phyloP scores from a whole-genome alignment of 306 rosid species.

The Abrus precatorius region DNA sequence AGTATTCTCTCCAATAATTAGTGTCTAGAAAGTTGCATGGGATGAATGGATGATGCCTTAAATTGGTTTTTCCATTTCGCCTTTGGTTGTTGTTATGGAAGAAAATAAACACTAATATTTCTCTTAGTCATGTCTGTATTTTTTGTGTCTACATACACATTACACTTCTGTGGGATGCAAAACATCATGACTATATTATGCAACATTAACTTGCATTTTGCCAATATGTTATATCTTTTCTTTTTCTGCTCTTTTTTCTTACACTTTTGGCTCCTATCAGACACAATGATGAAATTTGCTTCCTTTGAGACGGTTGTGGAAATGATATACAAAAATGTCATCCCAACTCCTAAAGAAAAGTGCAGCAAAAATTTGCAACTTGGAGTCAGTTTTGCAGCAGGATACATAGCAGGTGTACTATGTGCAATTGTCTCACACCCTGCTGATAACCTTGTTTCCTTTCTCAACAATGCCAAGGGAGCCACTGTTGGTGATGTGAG shows the following conservation, averaged over 20 bases:
- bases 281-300: slow-evolving; percentile 91
- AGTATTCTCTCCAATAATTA: background rate
- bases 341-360: slow-evolving; percentile 70
- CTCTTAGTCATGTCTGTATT: background rate
- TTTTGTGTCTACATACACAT: slow-evolving; percentile 4
- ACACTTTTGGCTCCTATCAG: slow-evolving; percentile 47
- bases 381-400: slow-evolving; percentile 79
- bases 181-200: background rate
- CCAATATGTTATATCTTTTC: background rate
- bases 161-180: background rate
- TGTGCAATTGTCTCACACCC: slow-evolving; percentile 84
- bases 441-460: slow-evolving; percentile 86
- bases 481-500: slow-evolving; percentile 83
- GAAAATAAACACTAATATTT: background rate
- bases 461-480: slow-evolving; percentile 85
- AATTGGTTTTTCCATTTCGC: background rate
- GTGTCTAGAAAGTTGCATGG: background rate
- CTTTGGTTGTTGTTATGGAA: background rate
- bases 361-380: slow-evolving; percentile 76
- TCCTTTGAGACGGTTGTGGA: slow-evolving; percentile 76
- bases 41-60: background rate
- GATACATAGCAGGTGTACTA: slow-evolving; percentile 75
- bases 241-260: background rate
- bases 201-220: slow-evolving; percentile 22
- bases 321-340: slow-evolving; percentile 66